Base-by-base conservation (phyloP, 1,284 basidiomycete genomes). In the Fomitopsis pinicola region DNA sequence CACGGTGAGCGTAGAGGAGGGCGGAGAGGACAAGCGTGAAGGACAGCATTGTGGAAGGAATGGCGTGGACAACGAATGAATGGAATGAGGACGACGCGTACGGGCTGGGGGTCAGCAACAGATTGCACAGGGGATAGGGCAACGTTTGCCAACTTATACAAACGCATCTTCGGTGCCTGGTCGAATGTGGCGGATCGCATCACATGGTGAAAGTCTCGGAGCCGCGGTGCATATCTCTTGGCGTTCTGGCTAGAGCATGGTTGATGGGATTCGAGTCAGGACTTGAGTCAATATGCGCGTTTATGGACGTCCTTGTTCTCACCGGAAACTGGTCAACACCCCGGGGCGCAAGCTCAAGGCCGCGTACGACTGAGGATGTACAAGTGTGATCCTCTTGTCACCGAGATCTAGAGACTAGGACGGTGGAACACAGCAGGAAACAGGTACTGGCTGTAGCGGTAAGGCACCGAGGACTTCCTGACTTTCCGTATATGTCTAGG, bases 11-110 rank as follows among this genome's bases (percentile, higher is more conserved):
- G 28, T 42, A 58, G 19, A 55, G 14, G 2, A 53, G 19, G 19
- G 46, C 48, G 35, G 59, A 56, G 26, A 59, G 33, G 35, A 59
- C 19, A 8, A 59, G 19, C 36, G 45, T 59, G 46, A 52, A 52
- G 28, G 57, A 40, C 22, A 42, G 45, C 46, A 48, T 36, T 59
- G 50, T 59, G 26, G 8, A 59, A 59, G 15, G 57, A 59, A 36
- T 59, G 57, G 22, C 45, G 42, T 36, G 42, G 12, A 42, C 19
- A 59, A 53, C 3, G 57, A 52, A 19, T 52, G 57, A 59, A 22
- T 17, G 52, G 17, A 30, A 6, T 28, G 7, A 22, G 35, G 52
- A 54, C 35, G 36, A 38, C 22, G 52, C 52, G 52, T 54, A 38
- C 35, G 35, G 7, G 35, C 52, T 14, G 33, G 52, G 22, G 52